Evolutionary conservation across 2,329 filamentous ascomycete species (phyloP).

Genomic region (Colletotrichum australisinense): DNA sequence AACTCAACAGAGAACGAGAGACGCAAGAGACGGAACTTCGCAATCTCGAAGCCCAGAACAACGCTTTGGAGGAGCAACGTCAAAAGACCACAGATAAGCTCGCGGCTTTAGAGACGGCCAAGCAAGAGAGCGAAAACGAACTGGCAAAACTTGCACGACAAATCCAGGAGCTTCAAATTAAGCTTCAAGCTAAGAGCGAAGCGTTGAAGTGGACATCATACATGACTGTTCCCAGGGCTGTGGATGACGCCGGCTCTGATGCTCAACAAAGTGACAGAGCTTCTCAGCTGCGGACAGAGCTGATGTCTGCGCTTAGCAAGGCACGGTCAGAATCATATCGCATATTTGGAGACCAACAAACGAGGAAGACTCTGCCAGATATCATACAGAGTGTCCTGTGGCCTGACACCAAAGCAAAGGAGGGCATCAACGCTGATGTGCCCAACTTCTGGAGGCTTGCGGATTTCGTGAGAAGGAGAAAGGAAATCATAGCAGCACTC

Average conservation of each 20-base stretch:
- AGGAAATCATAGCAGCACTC: slow-evolving; percentile 14
- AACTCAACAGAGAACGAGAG: not conserved
- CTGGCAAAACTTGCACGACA: not conserved
- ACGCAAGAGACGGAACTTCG: slow-evolving; percentile 1
- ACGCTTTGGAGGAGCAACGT: not conserved
- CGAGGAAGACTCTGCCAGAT: not conserved
- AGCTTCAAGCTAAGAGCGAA: slow-evolving; percentile 23
- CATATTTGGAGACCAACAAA: not conserved
- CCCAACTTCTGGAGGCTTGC: slow-evolving; percentile 19
- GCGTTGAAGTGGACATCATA: slow-evolving; percentile 2
- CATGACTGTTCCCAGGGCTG: not conserved
- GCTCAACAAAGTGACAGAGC: not conserved
- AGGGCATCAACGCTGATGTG: not conserved
- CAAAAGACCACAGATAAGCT: not conserved
- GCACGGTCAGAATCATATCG: not conserved
- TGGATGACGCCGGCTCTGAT: not conserved
- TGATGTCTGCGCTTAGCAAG: slow-evolving; percentile 1
- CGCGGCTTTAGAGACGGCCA: not conserved
- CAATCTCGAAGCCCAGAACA: not conserved
- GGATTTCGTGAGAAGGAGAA: slow-evolving; percentile 20
- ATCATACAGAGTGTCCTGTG: not conserved
- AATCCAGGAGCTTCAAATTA: not conserved
- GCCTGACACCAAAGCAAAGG: not conserved
- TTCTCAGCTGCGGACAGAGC: not conserved
- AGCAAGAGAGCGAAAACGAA: not conserved